Percentiles rank a stretch among this genome's conserved stretches.
These are phyloP conservation scores for Hanseniaspora lindneri DNA, from an alignment of 805 yeast genomes.

Conservation along the genomic window DNA sequence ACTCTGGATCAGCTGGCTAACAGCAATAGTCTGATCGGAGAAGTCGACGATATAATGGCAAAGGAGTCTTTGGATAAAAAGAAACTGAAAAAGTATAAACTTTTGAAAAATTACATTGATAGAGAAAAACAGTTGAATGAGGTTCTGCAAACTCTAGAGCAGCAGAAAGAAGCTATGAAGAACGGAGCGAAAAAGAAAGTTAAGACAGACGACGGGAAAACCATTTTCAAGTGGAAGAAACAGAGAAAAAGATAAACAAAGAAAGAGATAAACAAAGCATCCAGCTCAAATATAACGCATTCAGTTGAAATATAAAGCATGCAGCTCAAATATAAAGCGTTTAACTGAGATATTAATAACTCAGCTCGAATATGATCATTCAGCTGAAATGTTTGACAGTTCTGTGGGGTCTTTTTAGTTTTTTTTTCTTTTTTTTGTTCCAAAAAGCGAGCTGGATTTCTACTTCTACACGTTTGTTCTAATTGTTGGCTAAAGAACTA, in stretches of 20 bases:
- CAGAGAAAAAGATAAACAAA: conserved; percentile 43
- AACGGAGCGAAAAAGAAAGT: conserved; percentile 77
- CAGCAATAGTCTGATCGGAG: conserved; percentile 20
- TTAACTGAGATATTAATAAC: too few relatives aligned
- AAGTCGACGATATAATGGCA: conserved; percentile 26
- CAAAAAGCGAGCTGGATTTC: too few relatives aligned
- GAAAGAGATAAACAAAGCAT: too few relatives aligned
- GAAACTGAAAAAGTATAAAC: conserved; percentile 49
- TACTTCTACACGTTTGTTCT: not conserved
- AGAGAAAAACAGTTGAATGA: conserved; percentile 55
- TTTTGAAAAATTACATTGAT: conserved; percentile 52
- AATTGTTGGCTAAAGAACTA: not conserved
- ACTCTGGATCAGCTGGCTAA: conserved; percentile 43
- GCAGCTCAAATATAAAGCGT: too few relatives aligned
- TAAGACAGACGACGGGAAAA: conserved; percentile 52
- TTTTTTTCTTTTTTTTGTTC: too few relatives aligned
- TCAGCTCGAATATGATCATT: too few relatives aligned
- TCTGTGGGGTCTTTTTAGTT: too few relatives aligned
- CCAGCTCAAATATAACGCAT: too few relatives aligned
- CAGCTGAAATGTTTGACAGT: too few relatives aligned
- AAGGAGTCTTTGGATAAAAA: conserved; percentile 37
- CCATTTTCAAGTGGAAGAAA: conserved; percentile 73
- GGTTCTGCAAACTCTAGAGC: conserved; percentile 61
- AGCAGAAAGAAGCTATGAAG: conserved; percentile 80
- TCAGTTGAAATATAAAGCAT: too few relatives aligned